Conservation (phyloP, 495 filamentous ascomycete genomes). For the Xylaria nigripes region DNA sequence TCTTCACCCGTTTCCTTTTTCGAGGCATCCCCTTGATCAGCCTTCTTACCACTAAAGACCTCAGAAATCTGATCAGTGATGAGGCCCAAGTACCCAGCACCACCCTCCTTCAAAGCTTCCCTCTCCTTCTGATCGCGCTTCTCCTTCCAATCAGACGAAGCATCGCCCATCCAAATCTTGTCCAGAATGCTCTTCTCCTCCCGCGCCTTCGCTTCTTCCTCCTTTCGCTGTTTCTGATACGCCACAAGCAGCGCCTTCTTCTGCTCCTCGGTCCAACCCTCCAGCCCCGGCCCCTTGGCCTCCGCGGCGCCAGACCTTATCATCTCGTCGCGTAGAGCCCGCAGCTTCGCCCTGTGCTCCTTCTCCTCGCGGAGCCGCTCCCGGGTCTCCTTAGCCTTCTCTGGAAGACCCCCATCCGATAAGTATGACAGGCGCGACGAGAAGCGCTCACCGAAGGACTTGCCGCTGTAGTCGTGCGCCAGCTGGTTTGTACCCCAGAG, state of each 20-base stretch:
- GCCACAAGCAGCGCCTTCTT: conserved; percentile 15
- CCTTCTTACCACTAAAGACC: conserved; percentile 56
- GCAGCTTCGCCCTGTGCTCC: conserved; percentile 31
- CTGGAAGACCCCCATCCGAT: conserved; percentile 35
- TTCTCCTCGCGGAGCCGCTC: conserved; percentile 36
- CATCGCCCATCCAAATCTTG: conserved; percentile 58
- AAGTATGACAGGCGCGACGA: conserved; percentile 22
- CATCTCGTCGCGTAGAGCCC: conserved; percentile 30
- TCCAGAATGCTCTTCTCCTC: conserved; percentile 38
- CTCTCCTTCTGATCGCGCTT: conserved; percentile 60
- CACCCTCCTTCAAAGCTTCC: conserved; percentile 59
- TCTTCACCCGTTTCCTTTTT: conserved; percentile 22
- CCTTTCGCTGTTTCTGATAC: conserved; percentile 14
- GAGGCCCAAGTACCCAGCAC: conserved; percentile 71
- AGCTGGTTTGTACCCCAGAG: conserved; percentile 60
- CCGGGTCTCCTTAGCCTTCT: conserved; percentile 49
- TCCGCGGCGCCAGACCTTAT: conserved; percentile 18
- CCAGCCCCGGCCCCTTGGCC: conserved; percentile 14
- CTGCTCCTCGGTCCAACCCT: conserved; percentile 17
- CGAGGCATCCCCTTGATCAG: conserved; percentile 15
- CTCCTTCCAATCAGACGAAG: conserved; percentile 62
- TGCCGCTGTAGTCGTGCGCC: conserved; percentile 50
- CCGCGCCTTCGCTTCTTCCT: conserved; percentile 14
- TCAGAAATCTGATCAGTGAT: conserved; percentile 81
- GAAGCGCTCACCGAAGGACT: conserved; percentile 39